A percentile compares a stretch with the other conserved stretches of the same genome.
These are phyloP conservation scores for Rubroshorea leprosula DNA, from an alignment of 345 rosid genomes.

Conservation along the genomic window DNA sequence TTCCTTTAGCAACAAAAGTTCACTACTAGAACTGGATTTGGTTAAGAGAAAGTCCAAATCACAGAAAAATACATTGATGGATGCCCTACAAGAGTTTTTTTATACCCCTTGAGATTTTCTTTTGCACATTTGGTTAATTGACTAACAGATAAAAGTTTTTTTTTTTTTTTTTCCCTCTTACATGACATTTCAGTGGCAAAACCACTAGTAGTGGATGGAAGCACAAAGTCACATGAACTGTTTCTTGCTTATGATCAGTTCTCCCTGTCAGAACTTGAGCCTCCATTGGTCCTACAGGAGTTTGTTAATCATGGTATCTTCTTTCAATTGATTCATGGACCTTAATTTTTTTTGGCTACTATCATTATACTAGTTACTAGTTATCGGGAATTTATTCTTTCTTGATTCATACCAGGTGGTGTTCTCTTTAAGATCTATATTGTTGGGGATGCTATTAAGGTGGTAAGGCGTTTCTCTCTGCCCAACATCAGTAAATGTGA, in stretches of 20 bases:
- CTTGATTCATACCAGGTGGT: slow-evolving; percentile 49
- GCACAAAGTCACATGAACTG: slow-evolving; percentile 76
- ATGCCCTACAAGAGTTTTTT: no score
- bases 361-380: slow-evolving; percentile 6
- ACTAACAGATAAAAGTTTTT: neutral
- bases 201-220: slow-evolving; percentile 86
- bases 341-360: slow-evolving; percentile 1
- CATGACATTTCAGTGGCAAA: slow-evolving; percentile 61
- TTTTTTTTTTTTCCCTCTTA: neutral
- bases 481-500: slow-evolving; percentile 59
- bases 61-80: no score
- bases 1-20: no score
- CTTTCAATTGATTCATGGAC: neutral
- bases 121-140: no score
- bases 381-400: slow-evolving; percentile 4
- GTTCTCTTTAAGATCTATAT: slow-evolving; percentile 78
- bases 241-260: slow-evolving; percentile 68
- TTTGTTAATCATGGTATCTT: slow-evolving; percentile 85
- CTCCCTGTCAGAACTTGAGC: slow-evolving; percentile 73
- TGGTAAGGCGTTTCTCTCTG: slow-evolving; percentile 71
- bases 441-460: slow-evolving; percentile 77
- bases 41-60: neutral
- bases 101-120: no score
- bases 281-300: slow-evolving; percentile 86
- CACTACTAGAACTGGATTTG: neutral